A percentile compares a stretch with the other conserved stretches of the same genome.
phyloP scores from a whole-genome alignment of 1,284 basidiomycete genomes.

The Fistulina hepatica region DNA sequence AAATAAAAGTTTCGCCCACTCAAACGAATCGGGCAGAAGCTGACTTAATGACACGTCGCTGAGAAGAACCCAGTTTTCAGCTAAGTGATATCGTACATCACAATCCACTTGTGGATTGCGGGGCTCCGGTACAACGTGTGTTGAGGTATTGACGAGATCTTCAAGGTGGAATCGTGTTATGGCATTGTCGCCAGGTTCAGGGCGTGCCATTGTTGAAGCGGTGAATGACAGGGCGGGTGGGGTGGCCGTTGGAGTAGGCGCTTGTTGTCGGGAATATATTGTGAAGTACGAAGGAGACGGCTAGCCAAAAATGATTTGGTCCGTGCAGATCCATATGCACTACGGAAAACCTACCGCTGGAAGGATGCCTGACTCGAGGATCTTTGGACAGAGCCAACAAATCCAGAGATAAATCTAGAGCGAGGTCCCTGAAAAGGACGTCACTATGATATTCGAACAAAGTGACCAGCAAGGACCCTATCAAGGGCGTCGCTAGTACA shows the following conservation, averaged over 20 bases:
- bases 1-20: too few species aligned
- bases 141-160: constrained; percentile 29
- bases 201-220: constrained; percentile 18
- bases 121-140: constrained; percentile 26
- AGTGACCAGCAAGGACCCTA: too few species aligned
- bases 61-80: too few species aligned
- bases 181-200: constrained; percentile 35
- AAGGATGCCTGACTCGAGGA: constrained; percentile 66
- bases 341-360: constrained; percentile 45
- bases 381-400: too few species aligned
- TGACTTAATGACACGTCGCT: too few species aligned
- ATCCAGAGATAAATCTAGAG: too few species aligned
- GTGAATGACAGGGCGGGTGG: constrained; percentile 17
- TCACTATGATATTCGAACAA: too few species aligned
- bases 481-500: too few species aligned
- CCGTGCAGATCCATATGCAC: constrained; percentile 9
- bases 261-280: constrained; percentile 40
- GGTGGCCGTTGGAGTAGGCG: constrained; percentile 15
- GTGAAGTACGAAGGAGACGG: constrained; percentile 63
- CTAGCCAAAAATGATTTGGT: constrained; percentile 24
- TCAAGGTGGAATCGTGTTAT: constrained; percentile 59
- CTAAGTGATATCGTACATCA: too few species aligned
- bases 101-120: too few species aligned
- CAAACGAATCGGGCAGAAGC: too few species aligned
- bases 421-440: too few species aligned